phyloP scores from a whole-genome alignment of 441 rosid species.

The Populus hybrid region DNA sequence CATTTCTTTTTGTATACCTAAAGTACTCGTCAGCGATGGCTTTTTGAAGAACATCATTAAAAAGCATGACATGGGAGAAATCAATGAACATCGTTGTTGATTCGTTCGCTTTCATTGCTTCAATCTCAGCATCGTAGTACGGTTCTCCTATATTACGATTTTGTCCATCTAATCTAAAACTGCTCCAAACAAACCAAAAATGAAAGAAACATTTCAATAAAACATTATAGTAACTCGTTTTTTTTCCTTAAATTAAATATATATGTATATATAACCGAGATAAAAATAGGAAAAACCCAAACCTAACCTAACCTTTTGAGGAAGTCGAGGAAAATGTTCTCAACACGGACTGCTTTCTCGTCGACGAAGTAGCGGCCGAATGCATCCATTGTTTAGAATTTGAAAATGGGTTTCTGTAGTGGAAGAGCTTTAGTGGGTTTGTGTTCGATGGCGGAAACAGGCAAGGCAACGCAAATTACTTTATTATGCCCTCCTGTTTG shows the following conservation, averaged over 20 bases:
- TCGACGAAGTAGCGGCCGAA: constrained; percentile 68
- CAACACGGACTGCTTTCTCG: constrained; percentile 81
- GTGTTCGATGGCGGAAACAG: neutral
- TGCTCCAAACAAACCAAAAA: constrained; percentile 18
- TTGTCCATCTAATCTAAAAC: constrained; percentile 52
- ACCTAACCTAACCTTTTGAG: constrained; percentile 50
- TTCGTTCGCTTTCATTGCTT: constrained; percentile 65
- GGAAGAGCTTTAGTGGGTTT: neutral
- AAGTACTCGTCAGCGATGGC: constrained; percentile 81
- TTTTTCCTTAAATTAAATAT: neutral
- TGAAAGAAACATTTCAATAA: neutral
- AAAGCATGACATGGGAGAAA: constrained; percentile 85
- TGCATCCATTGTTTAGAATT: constrained; percentile 52
- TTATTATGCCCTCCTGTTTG: constrained; percentile 4
- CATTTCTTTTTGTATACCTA: constrained; percentile 33
- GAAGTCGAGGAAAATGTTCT: constrained; percentile 79
- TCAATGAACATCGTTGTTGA: constrained; percentile 83
- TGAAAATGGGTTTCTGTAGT: neutral
- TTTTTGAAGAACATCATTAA: constrained; percentile 73
- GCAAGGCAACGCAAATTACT: neutral
- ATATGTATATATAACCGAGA: neutral
- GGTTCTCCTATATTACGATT: constrained; percentile 41
- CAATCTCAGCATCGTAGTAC: constrained; percentile 71
- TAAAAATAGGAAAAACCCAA: too few relatives aligned
- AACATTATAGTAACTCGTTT: neutral